Evolutionary conservation across 768 basidiomycete species (phyloP), one percentile per base, ranked within the genome.

Genomic region (Kwoniella bestiolae): DNA sequence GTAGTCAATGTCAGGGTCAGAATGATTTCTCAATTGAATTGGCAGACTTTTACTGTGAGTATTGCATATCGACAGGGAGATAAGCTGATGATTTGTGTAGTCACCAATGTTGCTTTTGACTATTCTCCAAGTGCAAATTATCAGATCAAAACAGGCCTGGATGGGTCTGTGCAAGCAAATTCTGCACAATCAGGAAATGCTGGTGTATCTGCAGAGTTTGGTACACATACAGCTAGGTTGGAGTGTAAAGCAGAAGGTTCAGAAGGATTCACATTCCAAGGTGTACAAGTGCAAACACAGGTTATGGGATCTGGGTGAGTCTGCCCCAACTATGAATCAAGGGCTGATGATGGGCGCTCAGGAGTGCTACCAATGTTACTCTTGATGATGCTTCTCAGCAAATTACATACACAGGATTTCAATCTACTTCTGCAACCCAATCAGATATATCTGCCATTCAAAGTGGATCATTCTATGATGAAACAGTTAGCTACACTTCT

Each of bases 401-500:
- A 25, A 67, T 78, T 21, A 63, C 50, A 14, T 78, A 78, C 49
- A 45, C 60, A 5, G 74, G 70, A 8, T 78, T 71, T 46, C 59
- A 59, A 9, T 69, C 70, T 9, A 65, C 68, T 31, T 46, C 60
- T 4, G 12, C 70, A 12, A 12, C 49, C 7, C 8, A 52, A 3
- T 58, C 56, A 7, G 35, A 50, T 28, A 35, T 68, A 21, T 41
- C 60, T 4, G 71, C 74, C 11, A 72, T 78, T 58, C 38, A 63
- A 12, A 49, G 21, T 26, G 74, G 72, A 3, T 28, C 8, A 6
- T 73, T 78, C 62, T 70, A 62, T 53, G 31, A 67, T 16, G 50
- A 68, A 12, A 78, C 76, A 11, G 58, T 78, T 12, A 74, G 72
- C 56, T 78, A 75, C 44, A 75, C 76, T 8, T 59, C 70, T 28